These are phyloP conservation scores for Albifimbria verrucaria DNA, from an alignment of 2,329 filamentous ascomycete genomes.

Conservation along the genomic window DNA sequence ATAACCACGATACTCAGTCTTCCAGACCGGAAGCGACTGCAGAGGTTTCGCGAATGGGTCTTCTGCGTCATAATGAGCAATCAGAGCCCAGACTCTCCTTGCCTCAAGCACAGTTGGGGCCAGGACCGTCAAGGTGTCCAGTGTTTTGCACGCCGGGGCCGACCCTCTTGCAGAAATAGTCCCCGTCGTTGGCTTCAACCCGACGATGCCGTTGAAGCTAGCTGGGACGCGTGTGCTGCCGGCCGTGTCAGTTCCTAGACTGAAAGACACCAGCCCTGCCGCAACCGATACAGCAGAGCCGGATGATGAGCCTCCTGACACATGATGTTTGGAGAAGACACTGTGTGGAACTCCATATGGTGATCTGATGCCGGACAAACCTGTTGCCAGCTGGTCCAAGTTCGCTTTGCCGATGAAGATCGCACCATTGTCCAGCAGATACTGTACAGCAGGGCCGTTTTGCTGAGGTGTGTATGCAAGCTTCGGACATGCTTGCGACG, in stretches of 20 bases:
- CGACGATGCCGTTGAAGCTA: constrained; percentile 51
- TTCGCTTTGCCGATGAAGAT: constrained; percentile 52
- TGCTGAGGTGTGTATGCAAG: constrained; percentile 44
- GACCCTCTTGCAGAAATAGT: constrained; percentile 43
- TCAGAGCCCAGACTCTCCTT: constrained; percentile 41
- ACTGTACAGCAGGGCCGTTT: constrained; percentile 43
- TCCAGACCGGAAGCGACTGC: constrained; percentile 43
- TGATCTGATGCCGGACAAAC: constrained; percentile 55
- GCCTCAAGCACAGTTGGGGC: constrained; percentile 43
- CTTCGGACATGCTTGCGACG: constrained; percentile 49
- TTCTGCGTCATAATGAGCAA: constrained; percentile 39
- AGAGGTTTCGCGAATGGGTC: constrained; percentile 52
- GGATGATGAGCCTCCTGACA: constrained; percentile 51
- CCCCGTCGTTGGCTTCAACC: constrained; percentile 45
- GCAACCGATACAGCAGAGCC: constrained; percentile 54
- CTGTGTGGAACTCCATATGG: constrained; percentile 50
- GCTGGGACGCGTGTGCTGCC: constrained; percentile 45
- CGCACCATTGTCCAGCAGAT: constrained; percentile 46
- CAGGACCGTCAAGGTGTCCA: constrained; percentile 51
- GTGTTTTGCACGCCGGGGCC: constrained; percentile 48
- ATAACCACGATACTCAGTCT: constrained; percentile 4
- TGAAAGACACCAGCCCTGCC: constrained; percentile 50
- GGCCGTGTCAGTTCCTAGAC: constrained; percentile 55
- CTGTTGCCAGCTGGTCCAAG: constrained; percentile 61
- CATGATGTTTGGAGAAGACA: constrained; percentile 20